These are phyloP conservation scores for Hylodesmum podocarpum DNA, from an alignment of 306 rosid species.

Conservation along the genomic window DNA sequence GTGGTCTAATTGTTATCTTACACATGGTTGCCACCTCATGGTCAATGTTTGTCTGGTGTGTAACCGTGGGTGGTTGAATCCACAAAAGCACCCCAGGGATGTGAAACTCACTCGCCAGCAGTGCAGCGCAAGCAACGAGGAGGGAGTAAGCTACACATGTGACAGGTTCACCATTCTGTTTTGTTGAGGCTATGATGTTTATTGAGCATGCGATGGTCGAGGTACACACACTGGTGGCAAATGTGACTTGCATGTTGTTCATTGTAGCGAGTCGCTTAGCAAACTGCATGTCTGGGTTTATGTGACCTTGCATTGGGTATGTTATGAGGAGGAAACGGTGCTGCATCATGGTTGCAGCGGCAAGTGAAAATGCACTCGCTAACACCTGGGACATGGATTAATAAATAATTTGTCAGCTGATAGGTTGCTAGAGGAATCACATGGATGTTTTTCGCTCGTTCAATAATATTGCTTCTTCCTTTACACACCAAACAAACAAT, in stretches of 20 bases:
- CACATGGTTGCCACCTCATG: no score
- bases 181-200: slow-evolving; percentile 10
- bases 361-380: no score
- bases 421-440: no score
- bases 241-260: slow-evolving; percentile 46
- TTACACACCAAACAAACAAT: no score
- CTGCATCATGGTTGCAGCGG: slow-evolving; percentile 19
- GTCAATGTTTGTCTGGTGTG: no score
- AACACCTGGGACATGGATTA: no score
- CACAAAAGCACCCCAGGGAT: slow-evolving; percentile 37
- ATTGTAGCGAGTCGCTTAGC: slow-evolving; percentile 34
- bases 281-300: slow-evolving; percentile 52
- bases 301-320: slow-evolving; percentile 48
- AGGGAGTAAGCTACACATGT: slow-evolving; percentile 37
- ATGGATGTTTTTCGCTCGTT: no score
- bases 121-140: slow-evolving; percentile 40
- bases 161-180: slow-evolving; percentile 26
- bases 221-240: slow-evolving; percentile 21
- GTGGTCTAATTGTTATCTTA: no score
- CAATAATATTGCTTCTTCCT: no score
- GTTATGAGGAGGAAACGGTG: slow-evolving; percentile 43
- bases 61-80: slow-evolving; percentile 46
- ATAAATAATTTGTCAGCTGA: no score
- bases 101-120: slow-evolving; percentile 31
- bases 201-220: slow-evolving; percentile 27